Evolutionary conservation across 2,329 filamentous ascomycete species (phyloP), one percentile per base, ranked within the genome.

Genomic region (Aspergillus piperis): DNA sequence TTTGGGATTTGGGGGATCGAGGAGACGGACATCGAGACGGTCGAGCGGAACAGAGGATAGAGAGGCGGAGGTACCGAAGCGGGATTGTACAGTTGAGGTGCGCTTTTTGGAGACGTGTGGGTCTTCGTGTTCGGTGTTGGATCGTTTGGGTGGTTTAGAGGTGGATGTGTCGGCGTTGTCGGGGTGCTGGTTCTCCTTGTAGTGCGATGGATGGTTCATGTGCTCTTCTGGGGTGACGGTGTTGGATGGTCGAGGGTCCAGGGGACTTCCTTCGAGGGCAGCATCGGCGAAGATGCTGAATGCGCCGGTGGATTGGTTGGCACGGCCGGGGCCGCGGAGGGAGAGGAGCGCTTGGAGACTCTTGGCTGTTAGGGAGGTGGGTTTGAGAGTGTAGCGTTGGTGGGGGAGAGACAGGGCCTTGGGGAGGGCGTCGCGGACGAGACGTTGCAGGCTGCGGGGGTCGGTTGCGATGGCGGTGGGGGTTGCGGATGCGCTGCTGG

Each of bases 241-340:
- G 15, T 69, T 66, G 8, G 75, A 67, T 5, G 77, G 71, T 66
- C 75, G 69, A n/a, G 77, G 82, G 62, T 84, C 82, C 19, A 84
- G 70, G 2, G 82, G 81, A 60, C 80, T 81, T 44, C 80, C 78
- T 63, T 82, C 82, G 32, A 82, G 71, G 30, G 77, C 75, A 41
- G 87, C 87, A 61, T 90, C 86, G 5, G 89, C 85, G 71, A 96
- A 96, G 21, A 92, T 83, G 67, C 87, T 86, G 87, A 92, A 96
- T 5, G 90, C 91, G 1, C 91, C 92, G 21, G 86, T 87, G 2
- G 90, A 90, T 1, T 84, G 82, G 71, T 91, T 92, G 44, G 84
- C 86, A 49, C 90, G 84, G 1, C 89, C 86, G 0, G 88, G 80
- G 0, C 92, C 92, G 39, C 88, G 85, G 49, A 88, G 84, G 15